Base-by-base conservation (phyloP, 331 rosid species). In the Pyrus hybrid region DNA sequence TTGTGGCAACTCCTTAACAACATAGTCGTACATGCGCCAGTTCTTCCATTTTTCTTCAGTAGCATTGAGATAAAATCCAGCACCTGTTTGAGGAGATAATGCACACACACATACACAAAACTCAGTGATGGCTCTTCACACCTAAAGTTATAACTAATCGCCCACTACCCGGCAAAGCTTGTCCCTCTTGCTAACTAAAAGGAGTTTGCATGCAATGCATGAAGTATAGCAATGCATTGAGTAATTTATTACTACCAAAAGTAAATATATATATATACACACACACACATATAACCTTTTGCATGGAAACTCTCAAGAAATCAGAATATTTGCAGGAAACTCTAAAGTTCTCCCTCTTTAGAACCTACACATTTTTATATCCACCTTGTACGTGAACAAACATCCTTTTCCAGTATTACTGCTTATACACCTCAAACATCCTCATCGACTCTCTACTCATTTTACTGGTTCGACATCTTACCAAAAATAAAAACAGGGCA, bases 31-130 rank as follows among this genome's bases (percentile, higher is more conserved):
- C 98, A 94, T 94, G 26, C 87, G 88, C 98, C 98, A 94, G 73
- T 94, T 90, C 85, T 90, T 94, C 98, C 98, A 94, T 86, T 91
- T 94, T 82, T 94, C 95, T 87, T 91, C 89, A 62, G 93, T 87
- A 63, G 98, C 97, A 60, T 94, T 94, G 87, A 94, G 84, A 85
- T 94, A 91, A 88, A 94, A 94, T 57, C 98, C 95, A 68, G 97
- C 97, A 72, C 97, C 98, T 94, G 85, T 67, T 80, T 43, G 20
- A 71, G 41, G 71, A 56, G 63, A 7, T 47, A 14, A 29, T 12
- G 30, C 8, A 70, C 45, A 64, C 20, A 65, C 1, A 33, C 10
- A 33, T 7, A 33, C 28, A 26, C 37, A 33, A 33, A 33, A 33
- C 37, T 33, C 37, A 33, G 37, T 33, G 37, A 33, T 33, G 37